phyloP scores from a whole-genome alignment of 305 asterid species.

The Solanum chacoense region DNA sequence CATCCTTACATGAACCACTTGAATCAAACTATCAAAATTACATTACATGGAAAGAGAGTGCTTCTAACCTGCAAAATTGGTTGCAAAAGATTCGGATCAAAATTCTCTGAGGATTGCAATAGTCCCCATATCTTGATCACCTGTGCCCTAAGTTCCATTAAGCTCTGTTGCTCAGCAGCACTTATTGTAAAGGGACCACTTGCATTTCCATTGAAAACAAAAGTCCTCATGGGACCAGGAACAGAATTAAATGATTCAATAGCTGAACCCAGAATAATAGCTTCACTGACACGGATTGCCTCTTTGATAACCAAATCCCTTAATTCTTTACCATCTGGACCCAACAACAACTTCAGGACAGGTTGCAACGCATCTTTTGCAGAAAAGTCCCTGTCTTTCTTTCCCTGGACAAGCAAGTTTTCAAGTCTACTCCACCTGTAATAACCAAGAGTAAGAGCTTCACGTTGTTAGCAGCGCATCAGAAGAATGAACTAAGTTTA shows the following conservation, averaged over 20 bases:
- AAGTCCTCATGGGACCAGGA: conserved; percentile 46
- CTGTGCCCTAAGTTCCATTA: conserved; percentile 89
- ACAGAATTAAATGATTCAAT: conserved; percentile 58
- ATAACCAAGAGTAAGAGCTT: conserved; percentile 14
- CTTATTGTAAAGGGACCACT: conserved; percentile 40
- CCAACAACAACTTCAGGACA: conserved; percentile 78
- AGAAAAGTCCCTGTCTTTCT: conserved; percentile 75
- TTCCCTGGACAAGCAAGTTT: conserved; percentile 90
- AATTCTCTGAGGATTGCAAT: conserved; percentile 60
- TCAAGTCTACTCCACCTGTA: conserved; percentile 98
- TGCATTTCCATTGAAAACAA: conserved; percentile 42
- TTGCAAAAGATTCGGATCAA: conserved; percentile 77
- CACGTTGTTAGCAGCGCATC: conserved; percentile 10
- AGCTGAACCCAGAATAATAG: conserved; percentile 61
- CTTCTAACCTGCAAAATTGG: conserved; percentile 79
- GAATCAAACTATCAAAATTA: conserved; percentile 3
- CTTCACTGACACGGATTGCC: conserved; percentile 83
- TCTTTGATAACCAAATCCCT: conserved; percentile 83
- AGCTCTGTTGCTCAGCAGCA: conserved; percentile 59
- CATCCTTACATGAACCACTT: conserved; percentile 2
- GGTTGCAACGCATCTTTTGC: conserved; percentile 97
- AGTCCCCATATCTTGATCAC: conserved; percentile 86
- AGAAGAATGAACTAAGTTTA: neutral
- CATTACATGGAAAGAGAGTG: neutral
- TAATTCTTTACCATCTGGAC: conserved; percentile 74